phyloP scores from a whole-genome alignment of 805 yeast genomes.

The Metschnikowia aberdeeniae region DNA sequence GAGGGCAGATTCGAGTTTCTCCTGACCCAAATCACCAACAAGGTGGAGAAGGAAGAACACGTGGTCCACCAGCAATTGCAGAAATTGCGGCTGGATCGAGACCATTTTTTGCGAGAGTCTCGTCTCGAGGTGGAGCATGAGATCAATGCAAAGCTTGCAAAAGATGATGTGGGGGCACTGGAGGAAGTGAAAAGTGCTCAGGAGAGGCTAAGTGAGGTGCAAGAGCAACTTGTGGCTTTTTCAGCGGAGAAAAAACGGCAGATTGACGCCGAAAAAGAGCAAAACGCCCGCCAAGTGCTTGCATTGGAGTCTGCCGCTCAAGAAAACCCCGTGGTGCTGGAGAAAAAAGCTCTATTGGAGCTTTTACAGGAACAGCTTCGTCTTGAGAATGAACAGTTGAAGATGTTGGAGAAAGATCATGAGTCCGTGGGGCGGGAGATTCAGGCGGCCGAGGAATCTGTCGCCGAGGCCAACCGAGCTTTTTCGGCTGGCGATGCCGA shows the following conservation, averaged over 20 bases:
- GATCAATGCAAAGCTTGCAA: constrained; percentile 29
- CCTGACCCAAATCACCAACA: constrained; percentile 26
- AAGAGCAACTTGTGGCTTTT: not conserved
- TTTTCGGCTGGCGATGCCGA: not conserved
- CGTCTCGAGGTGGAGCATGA: constrained; percentile 27
- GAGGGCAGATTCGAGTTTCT: constrained; percentile 20
- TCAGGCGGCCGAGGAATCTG: not conserved
- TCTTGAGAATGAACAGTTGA: not conserved
- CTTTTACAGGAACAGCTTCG: not conserved
- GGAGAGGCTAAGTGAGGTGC: not conserved
- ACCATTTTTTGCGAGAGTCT: constrained; percentile 1
- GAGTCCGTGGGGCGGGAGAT: constrained; percentile 2
- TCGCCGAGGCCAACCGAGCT: not conserved
- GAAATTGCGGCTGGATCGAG: not conserved
- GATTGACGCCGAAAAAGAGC: not conserved
- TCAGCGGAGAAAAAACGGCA: not conserved
- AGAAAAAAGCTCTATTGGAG: not conserved
- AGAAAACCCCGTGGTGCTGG: not conserved
- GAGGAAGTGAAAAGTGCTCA: not conserved
- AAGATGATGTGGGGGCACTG: constrained; percentile 4
- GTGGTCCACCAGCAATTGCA: constrained; percentile 23
- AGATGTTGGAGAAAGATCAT: not conserved
- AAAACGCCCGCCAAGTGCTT: not conserved
- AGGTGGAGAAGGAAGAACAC: constrained; percentile 28
- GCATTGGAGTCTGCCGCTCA: not conserved